Evolutionary conservation across 2,329 filamentous ascomycete species (phyloP).

Genomic region (Colletotrichum endophyticum): DNA sequence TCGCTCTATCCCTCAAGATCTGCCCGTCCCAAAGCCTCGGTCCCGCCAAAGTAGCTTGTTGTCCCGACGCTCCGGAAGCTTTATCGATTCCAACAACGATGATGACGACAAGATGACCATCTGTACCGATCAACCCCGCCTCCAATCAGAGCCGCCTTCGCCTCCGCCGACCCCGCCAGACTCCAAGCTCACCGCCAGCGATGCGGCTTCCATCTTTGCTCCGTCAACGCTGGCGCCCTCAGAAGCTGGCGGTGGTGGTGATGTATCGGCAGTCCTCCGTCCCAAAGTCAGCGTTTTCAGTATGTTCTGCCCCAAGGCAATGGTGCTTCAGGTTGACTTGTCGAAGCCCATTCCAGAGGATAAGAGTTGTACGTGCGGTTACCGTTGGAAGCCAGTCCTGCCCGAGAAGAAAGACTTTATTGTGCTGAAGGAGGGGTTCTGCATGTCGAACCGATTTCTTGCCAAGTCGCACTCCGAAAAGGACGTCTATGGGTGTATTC

Average conservation of each 20-base stretch:
- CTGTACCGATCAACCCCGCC: slow-evolving; percentile 27
- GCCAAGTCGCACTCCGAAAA: slow-evolving; percentile 43
- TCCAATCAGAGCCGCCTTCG: slow-evolving; percentile 33
- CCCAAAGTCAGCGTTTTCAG: slow-evolving; percentile 44
- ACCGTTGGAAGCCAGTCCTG: slow-evolving; percentile 30
- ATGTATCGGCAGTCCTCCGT: slow-evolving; percentile 12
- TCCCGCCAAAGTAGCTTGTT: slow-evolving; percentile 14
- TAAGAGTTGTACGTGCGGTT: slow-evolving; percentile 37
- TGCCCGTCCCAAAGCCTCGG: slow-evolving; percentile 26
- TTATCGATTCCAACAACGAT: background rate
- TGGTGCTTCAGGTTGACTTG: slow-evolving; percentile 42
- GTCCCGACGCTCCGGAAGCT: background rate
- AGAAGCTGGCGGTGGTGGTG: background rate
- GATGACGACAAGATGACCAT: slow-evolving; percentile 28
- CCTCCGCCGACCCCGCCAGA: slow-evolving; percentile 31
- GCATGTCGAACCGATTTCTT: slow-evolving; percentile 41
- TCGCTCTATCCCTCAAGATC: slow-evolving; percentile 31
- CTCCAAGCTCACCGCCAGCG: slow-evolving; percentile 22
- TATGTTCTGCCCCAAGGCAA: slow-evolving; percentile 43
- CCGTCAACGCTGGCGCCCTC: slow-evolving; percentile 15
- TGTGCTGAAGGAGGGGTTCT: slow-evolving; percentile 42
- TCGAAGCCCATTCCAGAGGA: slow-evolving; percentile 30
- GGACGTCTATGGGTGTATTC: slow-evolving; percentile 39
- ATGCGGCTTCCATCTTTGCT: slow-evolving; percentile 24
- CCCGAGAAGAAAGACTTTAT: slow-evolving; percentile 23